Conservation (phyloP, 495 filamentous ascomycete genomes). For the Hypoxylon perforatum region DNA sequence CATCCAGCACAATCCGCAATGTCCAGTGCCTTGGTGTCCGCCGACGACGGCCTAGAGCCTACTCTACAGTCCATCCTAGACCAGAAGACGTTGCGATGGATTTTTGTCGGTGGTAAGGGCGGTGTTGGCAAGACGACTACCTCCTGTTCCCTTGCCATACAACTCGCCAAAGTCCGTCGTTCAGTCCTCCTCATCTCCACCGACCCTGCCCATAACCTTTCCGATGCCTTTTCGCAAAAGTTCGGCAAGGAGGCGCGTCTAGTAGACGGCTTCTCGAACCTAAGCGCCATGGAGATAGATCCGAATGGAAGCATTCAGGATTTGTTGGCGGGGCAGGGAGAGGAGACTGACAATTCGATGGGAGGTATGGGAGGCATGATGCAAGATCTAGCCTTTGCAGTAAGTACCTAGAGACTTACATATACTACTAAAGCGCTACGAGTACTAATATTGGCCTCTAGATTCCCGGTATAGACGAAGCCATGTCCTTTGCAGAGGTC, state of each 20-base stretch:
- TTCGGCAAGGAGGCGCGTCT: slow-evolving; percentile 98
- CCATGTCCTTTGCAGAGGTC: slow-evolving; percentile 99
- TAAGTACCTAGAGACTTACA: slow-evolving; percentile 51
- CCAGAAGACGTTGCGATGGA: slow-evolving; percentile 96
- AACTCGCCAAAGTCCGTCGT: slow-evolving; percentile 95
- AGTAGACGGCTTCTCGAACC: slow-evolving; percentile 89
- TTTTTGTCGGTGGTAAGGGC: slow-evolving; percentile 98
- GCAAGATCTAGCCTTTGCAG: slow-evolving; percentile 73
- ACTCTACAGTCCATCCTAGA: slow-evolving; percentile 93
- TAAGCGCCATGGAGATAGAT: slow-evolving; percentile 99
- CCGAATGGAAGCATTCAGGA: slow-evolving; percentile 98
- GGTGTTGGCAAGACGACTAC: slow-evolving; percentile 99
- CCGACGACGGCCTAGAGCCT: slow-evolving; percentile 83
- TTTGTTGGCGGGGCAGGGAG: slow-evolving; percentile 82
- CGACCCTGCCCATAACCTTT: slow-evolving; percentile 97
- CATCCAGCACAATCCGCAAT: slow-evolving; percentile 47
- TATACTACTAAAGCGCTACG: slow-evolving; percentile 31
- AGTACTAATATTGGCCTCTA: slow-evolving; percentile 45
- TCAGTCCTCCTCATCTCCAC: slow-evolving; percentile 98
- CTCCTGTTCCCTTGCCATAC: slow-evolving; percentile 96
- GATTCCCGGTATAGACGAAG: slow-evolving; percentile 99
- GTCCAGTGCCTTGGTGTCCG: slow-evolving; percentile 73
- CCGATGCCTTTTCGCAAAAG: slow-evolving; percentile 97
- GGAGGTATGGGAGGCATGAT: slow-evolving; percentile 71
- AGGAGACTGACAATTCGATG: slow-evolving; percentile 70